A percentile compares a stretch with the other conserved stretches of the same genome.
phyloP scores from a whole-genome alignment of 2,329 filamentous ascomycete genomes.

The Microsporum ferrugineum region DNA sequence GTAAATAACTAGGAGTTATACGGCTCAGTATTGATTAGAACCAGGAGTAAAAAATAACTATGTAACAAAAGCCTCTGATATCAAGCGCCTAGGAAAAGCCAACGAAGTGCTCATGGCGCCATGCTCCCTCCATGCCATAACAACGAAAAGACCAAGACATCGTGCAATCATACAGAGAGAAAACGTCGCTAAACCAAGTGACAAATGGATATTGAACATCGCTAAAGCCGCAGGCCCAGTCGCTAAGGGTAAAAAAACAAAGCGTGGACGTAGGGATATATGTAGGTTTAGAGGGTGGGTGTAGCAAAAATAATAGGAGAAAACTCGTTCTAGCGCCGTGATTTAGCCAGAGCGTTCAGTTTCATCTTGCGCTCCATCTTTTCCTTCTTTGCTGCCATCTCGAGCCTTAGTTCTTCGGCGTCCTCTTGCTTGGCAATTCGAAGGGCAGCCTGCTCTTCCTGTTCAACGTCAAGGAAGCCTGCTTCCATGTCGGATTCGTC shows the following conservation, averaged over 20 bases:
- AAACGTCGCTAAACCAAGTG: not conserved
- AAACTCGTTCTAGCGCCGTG: constrained; percentile 19
- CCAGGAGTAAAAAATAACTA: not conserved
- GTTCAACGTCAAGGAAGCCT: constrained; percentile 35
- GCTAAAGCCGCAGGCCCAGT: constrained; percentile 1
- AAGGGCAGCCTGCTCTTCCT: constrained; percentile 35
- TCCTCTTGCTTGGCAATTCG: constrained; percentile 35
- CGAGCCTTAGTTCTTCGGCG: constrained; percentile 34
- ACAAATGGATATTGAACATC: not conserved
- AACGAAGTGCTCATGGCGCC: not conserved
- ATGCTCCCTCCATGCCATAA: constrained; percentile 3
- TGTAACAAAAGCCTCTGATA: not conserved
- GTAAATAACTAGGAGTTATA: not conserved
- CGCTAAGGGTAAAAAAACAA: not conserved
- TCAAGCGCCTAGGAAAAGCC: constrained; percentile 3
- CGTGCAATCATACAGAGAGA: constrained; percentile 1
- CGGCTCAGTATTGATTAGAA: not conserved
- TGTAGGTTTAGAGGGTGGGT: not conserved
- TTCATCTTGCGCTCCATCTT: constrained; percentile 38
- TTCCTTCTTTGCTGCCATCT: constrained; percentile 35
- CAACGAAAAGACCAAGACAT: not conserved
- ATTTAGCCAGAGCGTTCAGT: constrained; percentile 28
- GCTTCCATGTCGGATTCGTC: constrained; percentile 43
- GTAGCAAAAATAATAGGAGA: not conserved
- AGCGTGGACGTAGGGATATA: not conserved